These are phyloP conservation scores for Coemansia sp. DNA, from an alignment of 192 early-diverging fungal species.

Conservation along the genomic window DNA sequence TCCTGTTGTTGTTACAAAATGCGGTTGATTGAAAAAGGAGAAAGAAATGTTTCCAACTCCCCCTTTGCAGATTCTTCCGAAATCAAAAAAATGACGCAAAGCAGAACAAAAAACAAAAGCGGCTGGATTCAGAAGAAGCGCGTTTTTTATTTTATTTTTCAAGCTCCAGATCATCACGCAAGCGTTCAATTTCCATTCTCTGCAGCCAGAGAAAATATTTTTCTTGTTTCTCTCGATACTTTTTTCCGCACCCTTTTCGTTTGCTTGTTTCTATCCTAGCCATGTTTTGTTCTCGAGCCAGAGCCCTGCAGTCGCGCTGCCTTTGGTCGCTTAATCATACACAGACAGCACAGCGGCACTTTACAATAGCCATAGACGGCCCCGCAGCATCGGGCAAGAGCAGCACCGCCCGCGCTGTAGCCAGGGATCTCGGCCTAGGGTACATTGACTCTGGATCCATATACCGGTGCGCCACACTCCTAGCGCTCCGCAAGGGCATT, in stretches of 20 bases:
- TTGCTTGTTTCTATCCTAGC: not conserved
- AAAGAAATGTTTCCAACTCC: not conserved
- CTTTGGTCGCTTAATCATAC: slow-evolving; percentile 3
- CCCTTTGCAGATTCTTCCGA: not conserved
- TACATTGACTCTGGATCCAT: slow-evolving; percentile 81
- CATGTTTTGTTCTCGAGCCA: slow-evolving; percentile 2
- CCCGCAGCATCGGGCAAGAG: slow-evolving; percentile 82
- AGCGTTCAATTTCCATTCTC: not conserved
- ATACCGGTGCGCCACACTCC: slow-evolving; percentile 54
- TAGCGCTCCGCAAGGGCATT: slow-evolving; percentile 29
- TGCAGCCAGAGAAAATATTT: not conserved
- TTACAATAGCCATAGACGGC: slow-evolving; percentile 76
- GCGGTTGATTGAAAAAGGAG: not conserved
- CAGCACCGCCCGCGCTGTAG: slow-evolving; percentile 72
- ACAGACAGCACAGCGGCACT: slow-evolving; percentile 17
- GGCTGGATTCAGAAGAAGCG: no score
- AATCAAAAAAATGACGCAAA: not conserved
- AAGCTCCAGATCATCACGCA: no score
- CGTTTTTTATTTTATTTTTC: not conserved
- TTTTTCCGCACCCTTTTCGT: not conserved
- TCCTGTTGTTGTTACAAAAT: no score
- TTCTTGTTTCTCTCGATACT: not conserved
- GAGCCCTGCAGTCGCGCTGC: not conserved
- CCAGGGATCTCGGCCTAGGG: slow-evolving; percentile 62
- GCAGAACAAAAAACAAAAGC: no score